phyloP scores from a whole-genome alignment of 2,329 filamentous ascomycete species.

The Chrysoporthe puriensis region DNA sequence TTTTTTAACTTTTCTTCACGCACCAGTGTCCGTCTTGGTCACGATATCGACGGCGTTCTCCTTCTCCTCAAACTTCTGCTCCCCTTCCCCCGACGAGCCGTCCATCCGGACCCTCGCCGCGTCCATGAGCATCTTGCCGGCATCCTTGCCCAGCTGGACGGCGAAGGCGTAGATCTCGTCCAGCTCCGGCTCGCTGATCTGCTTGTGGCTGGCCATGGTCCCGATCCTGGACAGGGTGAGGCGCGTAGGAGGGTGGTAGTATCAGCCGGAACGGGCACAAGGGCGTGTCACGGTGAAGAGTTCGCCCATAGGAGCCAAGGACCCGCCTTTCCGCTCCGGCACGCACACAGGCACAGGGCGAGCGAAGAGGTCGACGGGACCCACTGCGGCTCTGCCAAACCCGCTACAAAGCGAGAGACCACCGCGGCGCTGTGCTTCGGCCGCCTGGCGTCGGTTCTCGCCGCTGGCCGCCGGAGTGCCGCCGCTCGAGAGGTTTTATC shows the following conservation, averaged over 20 bases:
- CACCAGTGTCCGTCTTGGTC: slow-evolving; percentile 75
- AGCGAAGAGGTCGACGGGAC: neutral
- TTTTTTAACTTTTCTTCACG: slow-evolving; percentile 20
- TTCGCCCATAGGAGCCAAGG: too few species aligned
- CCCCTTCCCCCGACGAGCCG: slow-evolving; percentile 35
- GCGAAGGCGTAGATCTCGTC: slow-evolving; percentile 72
- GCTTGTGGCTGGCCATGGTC: neutral
- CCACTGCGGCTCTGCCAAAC: slow-evolving; percentile 11
- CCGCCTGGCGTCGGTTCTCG: slow-evolving; percentile 8
- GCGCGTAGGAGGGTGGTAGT: too few species aligned
- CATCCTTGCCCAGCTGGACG: slow-evolving; percentile 69
- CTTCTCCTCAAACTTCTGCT: slow-evolving; percentile 61
- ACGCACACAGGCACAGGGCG: too few species aligned
- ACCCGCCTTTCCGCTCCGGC: too few species aligned
- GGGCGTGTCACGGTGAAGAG: too few species aligned
- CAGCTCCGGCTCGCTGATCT: slow-evolving; percentile 50
- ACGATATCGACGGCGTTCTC: slow-evolving; percentile 78
- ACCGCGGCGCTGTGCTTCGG: neutral
- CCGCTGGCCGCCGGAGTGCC: neutral
- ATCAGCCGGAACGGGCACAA: too few species aligned
- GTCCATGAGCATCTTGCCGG: slow-evolving; percentile 68
- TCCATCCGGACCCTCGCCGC: slow-evolving; percentile 61
- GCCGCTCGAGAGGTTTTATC: slow-evolving; percentile 1
- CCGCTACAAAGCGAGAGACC: slow-evolving; percentile 23
- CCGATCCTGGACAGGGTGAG: neutral